phyloP scores from a whole-genome alignment of 345 rosid genomes.

The Combretum micranthum region DNA sequence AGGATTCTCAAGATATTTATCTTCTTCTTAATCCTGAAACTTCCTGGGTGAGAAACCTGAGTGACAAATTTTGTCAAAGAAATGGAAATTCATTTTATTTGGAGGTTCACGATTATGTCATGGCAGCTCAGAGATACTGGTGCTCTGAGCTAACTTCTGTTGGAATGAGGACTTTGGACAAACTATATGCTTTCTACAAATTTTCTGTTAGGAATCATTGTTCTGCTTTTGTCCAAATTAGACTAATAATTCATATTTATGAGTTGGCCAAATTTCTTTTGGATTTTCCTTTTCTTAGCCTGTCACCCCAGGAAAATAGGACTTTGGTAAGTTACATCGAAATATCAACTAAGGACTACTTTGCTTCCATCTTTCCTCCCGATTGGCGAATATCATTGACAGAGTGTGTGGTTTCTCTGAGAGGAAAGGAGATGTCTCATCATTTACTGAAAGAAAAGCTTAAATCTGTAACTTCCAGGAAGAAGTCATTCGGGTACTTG shows the following conservation, averaged over 20 bases:
- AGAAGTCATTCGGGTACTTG: slow-evolving; percentile 24
- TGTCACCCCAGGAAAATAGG: not conserved
- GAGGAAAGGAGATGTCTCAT: slow-evolving; percentile 20
- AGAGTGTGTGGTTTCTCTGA: slow-evolving; percentile 22
- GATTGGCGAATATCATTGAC: slow-evolving; percentile 25
- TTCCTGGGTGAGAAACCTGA: slow-evolving; percentile 24
- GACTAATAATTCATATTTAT: slow-evolving; percentile 15
- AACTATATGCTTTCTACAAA: slow-evolving; percentile 19
- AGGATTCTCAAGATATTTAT: slow-evolving; percentile 10
- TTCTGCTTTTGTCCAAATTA: slow-evolving; percentile 16
- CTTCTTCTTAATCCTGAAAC: slow-evolving; percentile 25
- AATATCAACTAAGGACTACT: slow-evolving; percentile 10
- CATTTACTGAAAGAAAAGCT: slow-evolving; percentile 16
- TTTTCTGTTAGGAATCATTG: slow-evolving; percentile 5
- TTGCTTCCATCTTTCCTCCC: slow-evolving; percentile 25
- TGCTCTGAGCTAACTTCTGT: slow-evolving; percentile 27
- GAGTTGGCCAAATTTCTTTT: slow-evolving; percentile 29
- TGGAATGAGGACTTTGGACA: slow-evolving; percentile 24
- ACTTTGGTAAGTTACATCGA: slow-evolving; percentile 9
- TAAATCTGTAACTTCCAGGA: slow-evolving; percentile 1
- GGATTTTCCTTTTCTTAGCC: slow-evolving; percentile 7
- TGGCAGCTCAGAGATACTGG: slow-evolving; percentile 30
- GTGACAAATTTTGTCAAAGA: not conserved
- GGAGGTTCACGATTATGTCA: slow-evolving; percentile 20
- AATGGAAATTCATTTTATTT: slow-evolving; percentile 12